phyloP scores from a whole-genome alignment of 305 asterid species.

The Fraxinus greggii region DNA sequence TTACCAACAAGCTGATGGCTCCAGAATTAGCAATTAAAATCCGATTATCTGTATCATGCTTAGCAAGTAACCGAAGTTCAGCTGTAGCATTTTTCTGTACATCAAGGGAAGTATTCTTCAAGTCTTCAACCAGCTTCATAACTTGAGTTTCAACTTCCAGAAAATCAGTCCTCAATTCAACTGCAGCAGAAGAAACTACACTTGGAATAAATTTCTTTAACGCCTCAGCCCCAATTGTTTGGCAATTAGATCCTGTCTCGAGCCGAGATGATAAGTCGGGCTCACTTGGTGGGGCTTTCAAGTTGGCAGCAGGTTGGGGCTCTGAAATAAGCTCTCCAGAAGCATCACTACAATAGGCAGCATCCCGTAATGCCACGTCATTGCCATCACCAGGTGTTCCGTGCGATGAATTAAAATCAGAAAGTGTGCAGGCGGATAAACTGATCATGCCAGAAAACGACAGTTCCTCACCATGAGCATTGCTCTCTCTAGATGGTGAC shows the following conservation, averaged over 20 bases:
- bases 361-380: constrained; percentile 48
- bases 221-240: constrained; percentile 68
- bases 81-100: constrained; percentile 61
- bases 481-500: constrained; percentile 51
- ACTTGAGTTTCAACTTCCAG: constrained; percentile 70
- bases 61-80: constrained; percentile 77
- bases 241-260: constrained; percentile 65
- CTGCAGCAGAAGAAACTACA: constrained; percentile 60
- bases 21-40: constrained; percentile 74
- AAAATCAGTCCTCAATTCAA: constrained; percentile 70
- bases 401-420: constrained; percentile 60
- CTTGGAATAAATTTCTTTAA: constrained; percentile 64
- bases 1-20: constrained; percentile 60
- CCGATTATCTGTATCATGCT: constrained; percentile 83
- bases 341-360: constrained; percentile 52
- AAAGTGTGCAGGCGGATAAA: constrained; percentile 58
- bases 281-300: constrained; percentile 52
- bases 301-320: constrained; percentile 47
- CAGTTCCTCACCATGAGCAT: constrained; percentile 36
- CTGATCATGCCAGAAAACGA: constrained; percentile 46
- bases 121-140: constrained; percentile 63
- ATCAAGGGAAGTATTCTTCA: constrained; percentile 55
- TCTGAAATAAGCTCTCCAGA: constrained; percentile 63
- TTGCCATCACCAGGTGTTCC: constrained; percentile 56
- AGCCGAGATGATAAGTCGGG: constrained; percentile 45